Evolutionary conservation across 306 rosid genomes (phyloP), one percentile per base, ranked within the genome.

Genomic region (Alnus rubra): DNA sequence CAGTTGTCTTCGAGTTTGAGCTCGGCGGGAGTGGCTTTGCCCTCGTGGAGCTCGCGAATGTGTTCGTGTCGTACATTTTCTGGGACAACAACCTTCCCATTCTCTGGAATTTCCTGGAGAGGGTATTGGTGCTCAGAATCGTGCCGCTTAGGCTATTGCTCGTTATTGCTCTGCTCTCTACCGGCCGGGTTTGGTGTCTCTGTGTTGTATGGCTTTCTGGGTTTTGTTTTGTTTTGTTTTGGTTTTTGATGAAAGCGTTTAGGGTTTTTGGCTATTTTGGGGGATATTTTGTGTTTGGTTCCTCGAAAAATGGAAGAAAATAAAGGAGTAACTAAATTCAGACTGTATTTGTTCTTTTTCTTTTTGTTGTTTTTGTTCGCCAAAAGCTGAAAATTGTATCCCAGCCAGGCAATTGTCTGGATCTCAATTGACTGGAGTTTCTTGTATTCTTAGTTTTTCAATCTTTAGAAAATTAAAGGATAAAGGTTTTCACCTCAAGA

Each of bases 31-130:
- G 94, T 90, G 70, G 63, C 89, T 44, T 47, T 91, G 73, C 99
- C 99, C 7, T 98, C 3, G 78, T 80, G 19, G 90, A 95, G 81
- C 92, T 93, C 2, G 97, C 98, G 7, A 74, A 88, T 37, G 82
- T 89, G 1, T 79, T 95, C 69, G 98, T 95, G 12, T 89, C 97
- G 16, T 78, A 91, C 90, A 91, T 95, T 88, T 95, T 87, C 67
- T 95, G 98, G 99, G 97, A 93, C 0, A 93, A 95, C 79, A 93
- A 95, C 84, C 96, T 91, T 28, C 98, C 99, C 63, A 82, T 90
- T 74, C 48, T 86, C 33, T 95, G 98, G 99, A 95, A 95, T 92
- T 95, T 93, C 78, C 91, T 95, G 10, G 99, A 95, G 50, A 90
- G 87, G 78, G 99, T 98, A 1, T 44, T 95, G 70, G 69, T 71